Percentiles rank a stretch among this genome's conserved stretches.
Evolutionary conservation across 1,139 yeast genomes (phyloP).

Genomic region (Entelexis paramagnoliae): DNA sequence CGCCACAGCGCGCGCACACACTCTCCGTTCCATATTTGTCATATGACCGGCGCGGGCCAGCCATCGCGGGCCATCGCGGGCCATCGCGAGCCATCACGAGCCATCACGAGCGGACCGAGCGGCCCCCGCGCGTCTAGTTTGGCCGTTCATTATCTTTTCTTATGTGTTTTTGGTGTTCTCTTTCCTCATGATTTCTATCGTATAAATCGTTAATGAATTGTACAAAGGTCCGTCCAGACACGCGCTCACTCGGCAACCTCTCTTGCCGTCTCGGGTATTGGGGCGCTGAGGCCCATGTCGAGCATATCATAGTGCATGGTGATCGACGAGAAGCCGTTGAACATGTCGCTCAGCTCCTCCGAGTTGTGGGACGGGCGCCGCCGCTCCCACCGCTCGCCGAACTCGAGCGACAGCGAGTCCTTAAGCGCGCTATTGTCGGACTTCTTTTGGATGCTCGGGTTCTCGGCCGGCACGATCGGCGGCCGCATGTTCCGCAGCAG

Average conservation of each 20-base stretch:
- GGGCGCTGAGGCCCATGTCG: conserved; percentile 12
- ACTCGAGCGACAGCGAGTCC: conserved; percentile 23
- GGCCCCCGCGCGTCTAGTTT: too few species aligned
- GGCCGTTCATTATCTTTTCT: too few species aligned
- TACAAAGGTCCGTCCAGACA: neutral
- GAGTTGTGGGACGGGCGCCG: conserved; percentile 28
- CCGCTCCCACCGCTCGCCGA: conserved; percentile 23
- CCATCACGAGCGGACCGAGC: too few species aligned
- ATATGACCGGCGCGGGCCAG: too few species aligned
- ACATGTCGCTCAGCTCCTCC: conserved; percentile 56
- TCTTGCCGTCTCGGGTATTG: conserved; percentile 3
- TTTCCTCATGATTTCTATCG: neutral
- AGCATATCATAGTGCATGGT: conserved; percentile 58
- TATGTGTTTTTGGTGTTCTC: neutral
- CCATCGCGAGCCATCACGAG: too few species aligned
- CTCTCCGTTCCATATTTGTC: too few species aligned
- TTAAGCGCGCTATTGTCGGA: conserved; percentile 10
- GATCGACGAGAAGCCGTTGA: conserved; percentile 77
- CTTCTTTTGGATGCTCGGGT: conserved; percentile 40
- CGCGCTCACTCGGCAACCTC: neutral
- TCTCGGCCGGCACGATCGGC: conserved; percentile 84
- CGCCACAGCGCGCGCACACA: too few species aligned
- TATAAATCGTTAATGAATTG: neutral
- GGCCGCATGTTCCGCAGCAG: conserved; percentile 82
- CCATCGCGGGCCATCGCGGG: too few species aligned